Evolutionary conservation across 495 filamentous ascomycete genomes (phyloP), one percentile per base, ranked within the genome.

Genomic region (Aspergillus coremiiformis): DNA sequence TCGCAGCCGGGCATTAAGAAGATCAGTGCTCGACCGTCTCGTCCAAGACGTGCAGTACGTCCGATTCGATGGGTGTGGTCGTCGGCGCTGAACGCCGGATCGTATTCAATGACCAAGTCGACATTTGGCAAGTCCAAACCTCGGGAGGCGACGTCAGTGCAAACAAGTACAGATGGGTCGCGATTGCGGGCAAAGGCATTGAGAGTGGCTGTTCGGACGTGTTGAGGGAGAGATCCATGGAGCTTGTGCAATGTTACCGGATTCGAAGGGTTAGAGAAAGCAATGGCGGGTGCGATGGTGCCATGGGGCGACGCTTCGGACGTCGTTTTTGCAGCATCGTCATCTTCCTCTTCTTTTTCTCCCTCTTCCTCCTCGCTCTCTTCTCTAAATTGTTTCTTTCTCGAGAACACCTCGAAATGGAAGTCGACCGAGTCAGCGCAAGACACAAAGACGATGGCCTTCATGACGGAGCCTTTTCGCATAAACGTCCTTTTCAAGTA

Each of bases 361-460:
- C 66, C 55, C 20, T 65, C 47, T 15, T 65, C 55, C 5, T 69
- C 50, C 29, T 66, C 26, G 3, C 43, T 57, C 17, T 65, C 56
- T 19, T 66, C 47, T 21, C 61, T 6, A 54, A 8, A 20, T 5
- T 61, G 50, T 33, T 67, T 55, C 45, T 71, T 68, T 11, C 79
- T 71, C 24, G 82, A 83, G 55, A 98, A 84, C n/a, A 96, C 68
- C 44, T 94, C 85, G 59, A 90, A 97, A 63, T 95, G 90, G 64
- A 95, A 98, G 62, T 98, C 90, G 42, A 97, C 93, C 9, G 87
- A 92, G 61, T 98, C 94, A 14, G 93, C 91, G 60, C 94, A 97
- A 1, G 90, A 94, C 33, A 98, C 87, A 68, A 98, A 98, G 45
- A 97, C 80, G 54, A 97, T 96, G 4, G 86, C 84, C 66, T 97